Conservation (phyloP, 2,329 filamentous ascomycete species). For the Aquanectria penicillioides region DNA sequence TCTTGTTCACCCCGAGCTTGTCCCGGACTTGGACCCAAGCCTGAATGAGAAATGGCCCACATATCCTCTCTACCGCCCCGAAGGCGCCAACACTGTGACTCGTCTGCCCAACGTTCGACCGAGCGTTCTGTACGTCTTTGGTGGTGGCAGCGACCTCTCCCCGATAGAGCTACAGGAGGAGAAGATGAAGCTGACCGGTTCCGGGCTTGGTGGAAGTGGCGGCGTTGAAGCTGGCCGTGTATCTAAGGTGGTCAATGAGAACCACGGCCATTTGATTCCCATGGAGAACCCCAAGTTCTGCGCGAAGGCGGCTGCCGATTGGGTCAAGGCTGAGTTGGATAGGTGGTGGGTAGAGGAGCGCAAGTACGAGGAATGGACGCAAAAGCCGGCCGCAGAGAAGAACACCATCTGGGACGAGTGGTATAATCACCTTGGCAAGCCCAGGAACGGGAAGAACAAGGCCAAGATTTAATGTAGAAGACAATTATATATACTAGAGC, state of each 20-base stretch:
- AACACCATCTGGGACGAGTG: conserved; percentile 61
- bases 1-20: conserved; percentile 51
- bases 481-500: not conserved
- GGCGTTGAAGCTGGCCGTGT: conserved; percentile 73
- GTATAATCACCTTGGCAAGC: conserved; percentile 59
- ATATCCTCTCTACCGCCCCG: conserved; percentile 74
- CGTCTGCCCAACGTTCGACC: conserved; percentile 71
- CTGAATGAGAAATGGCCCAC: conserved; percentile 47
- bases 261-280: conserved; percentile 81
- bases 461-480: conserved; percentile 42
- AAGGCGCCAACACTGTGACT: conserved; percentile 65
- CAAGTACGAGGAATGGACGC: conserved; percentile 66
- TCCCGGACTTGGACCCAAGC: conserved; percentile 58
- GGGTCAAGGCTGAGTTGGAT: conserved; percentile 66
- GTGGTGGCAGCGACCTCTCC: conserved; percentile 67
- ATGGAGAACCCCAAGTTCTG: conserved; percentile 79
- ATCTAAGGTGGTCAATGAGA: conserved; percentile 69
- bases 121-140: conserved; percentile 76
- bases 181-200: conserved; percentile 72
- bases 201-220: conserved; percentile 74
- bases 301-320: conserved; percentile 68
- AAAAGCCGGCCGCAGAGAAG: conserved; percentile 62
- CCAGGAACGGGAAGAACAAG: conserved; percentile 29
- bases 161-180: conserved; percentile 58
- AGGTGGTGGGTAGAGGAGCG: conserved; percentile 67